Evolutionary conservation across 768 basidiomycete species (phyloP).

Genomic region (Phanerochaete sordida): DNA sequence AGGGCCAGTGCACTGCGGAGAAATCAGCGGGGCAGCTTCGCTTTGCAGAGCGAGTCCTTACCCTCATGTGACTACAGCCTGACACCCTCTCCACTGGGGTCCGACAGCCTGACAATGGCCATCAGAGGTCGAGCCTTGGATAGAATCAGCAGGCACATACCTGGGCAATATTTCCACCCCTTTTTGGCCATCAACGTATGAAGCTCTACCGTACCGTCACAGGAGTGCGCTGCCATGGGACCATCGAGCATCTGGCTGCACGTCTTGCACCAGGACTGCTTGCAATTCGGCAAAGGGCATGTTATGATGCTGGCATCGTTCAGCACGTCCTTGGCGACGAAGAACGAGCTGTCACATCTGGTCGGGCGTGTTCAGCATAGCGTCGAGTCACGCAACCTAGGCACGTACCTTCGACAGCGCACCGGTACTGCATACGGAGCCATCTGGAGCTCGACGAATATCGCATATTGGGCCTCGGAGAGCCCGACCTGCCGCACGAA

Average conservation of each 20-base stretch:
- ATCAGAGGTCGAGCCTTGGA: no score
- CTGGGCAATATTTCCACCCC: conserved; percentile 66
- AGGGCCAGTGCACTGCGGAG: neutral
- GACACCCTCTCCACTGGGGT: conserved; percentile 47
- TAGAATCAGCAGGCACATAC: conserved; percentile 23
- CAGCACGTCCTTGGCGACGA: conserved; percentile 50
- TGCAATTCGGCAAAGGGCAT: conserved; percentile 48
- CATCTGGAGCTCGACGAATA: conserved; percentile 40
- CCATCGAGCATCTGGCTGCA: conserved; percentile 42
- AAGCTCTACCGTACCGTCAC: conserved; percentile 56
- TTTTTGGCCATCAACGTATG: conserved; percentile 44
- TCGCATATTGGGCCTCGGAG: conserved; percentile 34
- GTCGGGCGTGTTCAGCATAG: neutral
- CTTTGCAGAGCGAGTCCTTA: conserved; percentile 23
- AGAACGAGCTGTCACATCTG: conserved; percentile 48
- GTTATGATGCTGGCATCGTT: conserved; percentile 34
- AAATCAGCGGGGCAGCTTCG: neutral
- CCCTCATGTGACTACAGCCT: conserved; percentile 59
- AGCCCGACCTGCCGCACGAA: conserved; percentile 46
- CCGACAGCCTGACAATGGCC: conserved; percentile 36
- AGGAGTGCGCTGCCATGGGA: conserved; percentile 45
- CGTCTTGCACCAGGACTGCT: conserved; percentile 56
- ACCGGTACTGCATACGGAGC: conserved; percentile 38
- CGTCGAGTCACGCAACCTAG: no score
- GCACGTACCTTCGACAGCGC: conserved; percentile 45